Base-by-base conservation (phyloP, 2,329 filamentous ascomycete genomes). In the Dichotomopilus funicola region DNA sequence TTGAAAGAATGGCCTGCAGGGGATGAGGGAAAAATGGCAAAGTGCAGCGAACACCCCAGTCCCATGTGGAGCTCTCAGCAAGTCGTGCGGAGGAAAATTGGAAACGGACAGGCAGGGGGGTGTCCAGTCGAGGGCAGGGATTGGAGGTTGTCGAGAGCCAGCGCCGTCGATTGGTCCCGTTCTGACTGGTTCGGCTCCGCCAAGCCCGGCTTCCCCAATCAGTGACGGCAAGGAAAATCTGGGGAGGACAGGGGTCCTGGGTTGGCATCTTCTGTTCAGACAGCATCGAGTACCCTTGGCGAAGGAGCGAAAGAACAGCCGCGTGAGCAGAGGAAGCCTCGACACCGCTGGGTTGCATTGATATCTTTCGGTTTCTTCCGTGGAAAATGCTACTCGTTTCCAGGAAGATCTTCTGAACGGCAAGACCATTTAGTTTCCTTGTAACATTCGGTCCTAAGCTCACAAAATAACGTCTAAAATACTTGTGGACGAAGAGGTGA, bases 171-270 rank as follows among this genome's bases (percentile, higher is more conserved):
- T 62, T 63, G 62, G 62, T 40, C 51, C 51, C 6, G 2, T 6
- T 34, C 2, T n/a, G 33, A 49, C n/a, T 46, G 6, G 31, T 41
- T 27, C 42, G 43, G 44, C 38, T 50, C 54, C 53, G 48, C 55
- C 45, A 38, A 52, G 38, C 53, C 35, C 41, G 50, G 19, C 50
- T 55, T 57, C 53, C 55, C 53, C 58, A 59, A 58, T 51, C n/a
- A 48, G 38, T 44, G 34, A 48, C 41, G 45, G 52, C 41, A 51
- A 49, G 54, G 42, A 45, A 58, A 62, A 62, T 61, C 61, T 60
- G 60, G 61, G 62, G 62, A 59, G 53, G 59, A 53, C 62, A 63
- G 49, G 54, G 54, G 27, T 53, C 19, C n/a, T 40, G 43, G n/a
- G 42, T 48, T 46, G 34, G 41, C 52, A 53, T 43, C 40, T 44